Evolutionary conservation across 306 rosid species (phyloP).

Genomic region (Coriaria nepalensis): DNA sequence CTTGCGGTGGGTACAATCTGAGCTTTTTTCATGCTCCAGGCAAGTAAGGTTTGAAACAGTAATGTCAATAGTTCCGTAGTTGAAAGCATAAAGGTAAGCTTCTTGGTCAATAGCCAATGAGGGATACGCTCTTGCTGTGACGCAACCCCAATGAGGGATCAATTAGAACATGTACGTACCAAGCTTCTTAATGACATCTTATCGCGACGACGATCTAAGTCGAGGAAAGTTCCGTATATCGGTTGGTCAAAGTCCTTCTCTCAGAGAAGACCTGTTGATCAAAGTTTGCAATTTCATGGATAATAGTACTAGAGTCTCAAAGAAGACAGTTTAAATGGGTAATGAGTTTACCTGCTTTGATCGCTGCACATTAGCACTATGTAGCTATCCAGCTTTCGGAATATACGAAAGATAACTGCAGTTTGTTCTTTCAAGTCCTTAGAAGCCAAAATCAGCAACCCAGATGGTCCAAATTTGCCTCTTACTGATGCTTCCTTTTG

Average conservation of each 20-base stretch:
- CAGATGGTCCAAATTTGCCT: conserved; percentile 48
- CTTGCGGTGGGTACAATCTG: not conserved
- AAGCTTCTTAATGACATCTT: conserved; percentile 47
- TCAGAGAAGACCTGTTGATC: conserved; percentile 41
- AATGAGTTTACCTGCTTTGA: conserved; percentile 41
- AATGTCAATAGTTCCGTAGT: conserved; percentile 37
- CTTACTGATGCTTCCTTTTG: conserved; percentile 20
- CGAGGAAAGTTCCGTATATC: conserved; percentile 40
- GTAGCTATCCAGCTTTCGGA: conserved; percentile 22
- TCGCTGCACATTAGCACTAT: conserved; percentile 63
- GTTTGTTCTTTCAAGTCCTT: conserved; percentile 39
- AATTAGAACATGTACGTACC: conserved; percentile 19
- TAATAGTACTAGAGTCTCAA: too few relatives aligned
- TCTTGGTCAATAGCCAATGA: conserved; percentile 30
- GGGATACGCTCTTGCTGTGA: conserved; percentile 63
- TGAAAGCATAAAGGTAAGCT: conserved; percentile 46
- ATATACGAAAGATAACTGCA: conserved; percentile 35
- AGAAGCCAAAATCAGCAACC: conserved; percentile 48
- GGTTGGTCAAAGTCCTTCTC: conserved; percentile 35
- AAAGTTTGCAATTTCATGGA: not conserved
- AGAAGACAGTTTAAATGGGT: too few relatives aligned
- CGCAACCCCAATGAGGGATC: conserved; percentile 14
- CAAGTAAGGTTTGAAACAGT: conserved; percentile 29
- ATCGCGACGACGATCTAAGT: conserved; percentile 23
- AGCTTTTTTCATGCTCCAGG: conserved; percentile 57